phyloP scores from a whole-genome alignment of 495 filamentous ascomycete genomes.

The Neurospora tetraspora region DNA sequence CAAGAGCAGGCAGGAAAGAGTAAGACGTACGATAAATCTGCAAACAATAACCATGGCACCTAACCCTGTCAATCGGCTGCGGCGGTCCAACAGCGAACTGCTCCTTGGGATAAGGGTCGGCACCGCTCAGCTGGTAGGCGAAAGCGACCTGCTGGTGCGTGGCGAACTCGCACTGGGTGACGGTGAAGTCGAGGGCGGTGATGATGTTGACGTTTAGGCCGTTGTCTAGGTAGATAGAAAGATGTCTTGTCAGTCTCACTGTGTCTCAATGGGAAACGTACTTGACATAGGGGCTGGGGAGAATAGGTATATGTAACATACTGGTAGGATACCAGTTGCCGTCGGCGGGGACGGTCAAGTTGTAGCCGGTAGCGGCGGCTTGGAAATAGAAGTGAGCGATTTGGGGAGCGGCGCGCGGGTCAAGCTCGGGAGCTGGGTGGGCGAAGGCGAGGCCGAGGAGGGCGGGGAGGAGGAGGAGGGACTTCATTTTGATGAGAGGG shows the following conservation, averaged over 20 bases:
- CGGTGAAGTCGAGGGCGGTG: conserved; percentile 20
- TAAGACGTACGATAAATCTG: conserved; percentile 3
- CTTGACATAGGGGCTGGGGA: not conserved
- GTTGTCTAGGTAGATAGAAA: conserved; percentile 11
- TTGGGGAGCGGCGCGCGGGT: conserved; percentile 12
- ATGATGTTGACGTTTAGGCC: conserved; percentile 18
- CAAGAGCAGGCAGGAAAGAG: too few relatives aligned
- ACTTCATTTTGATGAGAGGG: conserved; percentile 7
- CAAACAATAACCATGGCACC: conserved; percentile 20
- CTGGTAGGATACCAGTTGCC: conserved; percentile 16
- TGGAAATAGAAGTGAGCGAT: conserved; percentile 21
- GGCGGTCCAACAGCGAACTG: conserved; percentile 23
- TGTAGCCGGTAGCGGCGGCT: conserved; percentile 18
- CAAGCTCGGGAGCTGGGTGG: conserved; percentile 7
- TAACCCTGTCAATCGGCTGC: conserved; percentile 16
- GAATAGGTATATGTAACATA: not conserved
- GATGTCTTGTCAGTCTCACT: not conserved
- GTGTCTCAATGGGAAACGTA: too few relatives aligned
- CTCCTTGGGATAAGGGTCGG: conserved; percentile 9
- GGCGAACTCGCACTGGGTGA: conserved; percentile 15
- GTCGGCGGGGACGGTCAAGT: conserved; percentile 19
- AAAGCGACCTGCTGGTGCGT: conserved; percentile 10
- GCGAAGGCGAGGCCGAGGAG: conserved; percentile 5
- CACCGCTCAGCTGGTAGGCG: conserved; percentile 4
- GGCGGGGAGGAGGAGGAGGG: not conserved